Evolutionary conservation across 2,329 filamentous ascomycete genomes (phyloP), one percentile per base, ranked within the genome.

Genomic region (Diaporthe citriasiana): DNA sequence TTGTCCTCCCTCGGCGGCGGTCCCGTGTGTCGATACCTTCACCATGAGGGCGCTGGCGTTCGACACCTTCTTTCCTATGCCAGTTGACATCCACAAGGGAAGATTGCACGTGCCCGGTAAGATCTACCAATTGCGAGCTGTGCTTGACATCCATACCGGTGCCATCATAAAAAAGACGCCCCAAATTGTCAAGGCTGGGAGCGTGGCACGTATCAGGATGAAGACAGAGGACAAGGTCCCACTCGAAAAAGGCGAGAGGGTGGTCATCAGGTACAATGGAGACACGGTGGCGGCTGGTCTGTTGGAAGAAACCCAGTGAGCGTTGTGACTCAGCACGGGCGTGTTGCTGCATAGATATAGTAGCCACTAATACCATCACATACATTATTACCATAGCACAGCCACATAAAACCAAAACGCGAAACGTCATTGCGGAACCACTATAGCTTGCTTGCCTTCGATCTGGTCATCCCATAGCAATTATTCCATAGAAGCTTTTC

Each of bases 241-340:
- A 22, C 82, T 98, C 60, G 97, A 98, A 82, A 88, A 89, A 22
- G 94, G 94, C 0, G 92, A 93, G 77, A 89, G 95, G 77, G 91
- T 99, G 57, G 94, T 98, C 38, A 84, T 99, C 69, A 88, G 97
- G 75, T 91, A 91, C 77, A 91, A 91, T 69, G 97, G 97, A 1
- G 90, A 93, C 78, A 98, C 97, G 1, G 89, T 98, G 74, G 97
- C 95, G 15, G 95, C 95, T 50, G 97, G 97, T 2, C 84, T 98
- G 76, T 83, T 98, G 78, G 95, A 98, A 81, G 93, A 85, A 84
- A 74, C 38, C 73, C 57, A 35, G n/a, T 71, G n/a, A 57, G 4
- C 1, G 19, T 40, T 10, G 25, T 19, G 35, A 4, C 66, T 51
- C 35, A 30, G 35, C 25, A n/a, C 9, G n/a, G 47, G 6, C 40